Conservation (phyloP, 768 basidiomycete genomes). For the Lentinula sp. region DNA sequence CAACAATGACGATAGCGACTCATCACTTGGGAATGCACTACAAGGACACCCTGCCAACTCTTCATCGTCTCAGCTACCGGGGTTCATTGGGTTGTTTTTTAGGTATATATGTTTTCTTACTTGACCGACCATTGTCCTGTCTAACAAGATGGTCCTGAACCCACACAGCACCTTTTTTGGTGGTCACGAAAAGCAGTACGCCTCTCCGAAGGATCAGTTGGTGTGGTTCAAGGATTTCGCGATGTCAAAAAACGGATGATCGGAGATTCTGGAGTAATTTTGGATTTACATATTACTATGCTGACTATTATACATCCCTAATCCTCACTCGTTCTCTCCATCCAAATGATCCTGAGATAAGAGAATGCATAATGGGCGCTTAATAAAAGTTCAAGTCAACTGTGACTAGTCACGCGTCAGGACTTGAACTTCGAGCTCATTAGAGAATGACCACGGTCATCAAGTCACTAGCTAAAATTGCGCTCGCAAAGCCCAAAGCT, state of each 20-base stretch:
- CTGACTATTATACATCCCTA: background rate
- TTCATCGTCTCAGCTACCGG: slow-evolving; percentile 7
- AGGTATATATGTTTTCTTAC: slow-evolving; percentile 36
- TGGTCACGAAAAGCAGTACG: slow-evolving; percentile 60
- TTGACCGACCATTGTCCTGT: background rate
- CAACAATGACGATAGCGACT: background rate
- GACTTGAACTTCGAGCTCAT: too few relatives aligned
- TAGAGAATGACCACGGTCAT: background rate
- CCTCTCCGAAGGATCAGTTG: slow-evolving; percentile 69
- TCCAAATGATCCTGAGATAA: too few relatives aligned
- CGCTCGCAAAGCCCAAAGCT: background rate
- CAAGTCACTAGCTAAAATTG: background rate
- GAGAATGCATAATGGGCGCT: too few relatives aligned
- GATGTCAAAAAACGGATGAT: slow-evolving; percentile 31
- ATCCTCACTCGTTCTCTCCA: too few relatives aligned
- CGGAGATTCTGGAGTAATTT: too few relatives aligned
- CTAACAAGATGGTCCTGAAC: background rate
- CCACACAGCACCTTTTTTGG: slow-evolving; percentile 66
- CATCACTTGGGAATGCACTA: background rate
- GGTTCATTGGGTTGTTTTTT: slow-evolving; percentile 63
- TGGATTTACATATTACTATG: too few relatives aligned
- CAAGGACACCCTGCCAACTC: background rate
- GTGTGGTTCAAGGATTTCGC: slow-evolving; percentile 71
- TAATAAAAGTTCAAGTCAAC: too few relatives aligned
- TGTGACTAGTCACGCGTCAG: too few relatives aligned